These are phyloP conservation scores for Pseudoturritis turrita DNA, from an alignment of 345 rosid genomes.

Conservation along the genomic window DNA sequence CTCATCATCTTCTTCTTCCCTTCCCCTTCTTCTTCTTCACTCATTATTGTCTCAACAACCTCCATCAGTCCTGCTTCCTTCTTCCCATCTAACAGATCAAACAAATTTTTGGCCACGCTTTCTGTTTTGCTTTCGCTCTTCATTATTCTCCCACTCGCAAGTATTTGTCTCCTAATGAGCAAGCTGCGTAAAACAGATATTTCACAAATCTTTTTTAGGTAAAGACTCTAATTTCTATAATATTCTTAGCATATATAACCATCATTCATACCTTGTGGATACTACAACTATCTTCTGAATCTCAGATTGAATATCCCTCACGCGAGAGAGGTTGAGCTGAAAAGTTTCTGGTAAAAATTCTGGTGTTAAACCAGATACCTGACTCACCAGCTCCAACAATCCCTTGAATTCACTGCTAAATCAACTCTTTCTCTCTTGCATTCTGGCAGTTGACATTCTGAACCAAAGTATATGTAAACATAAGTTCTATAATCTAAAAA, in stretches of 20 bases:
- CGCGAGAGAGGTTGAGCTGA: slow-evolving; percentile 58
- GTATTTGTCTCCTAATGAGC: slow-evolving; percentile 71
- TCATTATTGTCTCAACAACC: slow-evolving; percentile 49
- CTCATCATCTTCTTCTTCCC: slow-evolving; percentile 56
- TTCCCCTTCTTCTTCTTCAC: slow-evolving; percentile 29
- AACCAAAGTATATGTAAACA: neutral
- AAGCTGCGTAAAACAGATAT: slow-evolving; percentile 42
- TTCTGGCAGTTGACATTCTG: slow-evolving; percentile 46
- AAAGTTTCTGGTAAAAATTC: slow-evolving; percentile 70
- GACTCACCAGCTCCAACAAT: slow-evolving; percentile 63
- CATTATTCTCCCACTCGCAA: slow-evolving; percentile 49
- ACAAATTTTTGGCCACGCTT: slow-evolving; percentile 39
- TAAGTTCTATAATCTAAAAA: neutral
- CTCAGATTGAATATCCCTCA: too few relatives aligned
- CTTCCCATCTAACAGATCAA: slow-evolving; percentile 44
- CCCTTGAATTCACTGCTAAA: slow-evolving; percentile 63
- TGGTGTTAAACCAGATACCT: slow-evolving; percentile 54
- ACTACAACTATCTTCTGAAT: slow-evolving; percentile 71
- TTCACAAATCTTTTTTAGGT: neutral
- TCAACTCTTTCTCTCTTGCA: slow-evolving; percentile 71
- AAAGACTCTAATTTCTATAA: neutral
- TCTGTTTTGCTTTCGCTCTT: slow-evolving; percentile 51
- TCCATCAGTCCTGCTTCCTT: slow-evolving; percentile 53
- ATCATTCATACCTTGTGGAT: slow-evolving; percentile 52
- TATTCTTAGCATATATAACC: neutral